phyloP scores from a whole-genome alignment of 208 protist species.

The Trypanosoma cruzi region DNA sequence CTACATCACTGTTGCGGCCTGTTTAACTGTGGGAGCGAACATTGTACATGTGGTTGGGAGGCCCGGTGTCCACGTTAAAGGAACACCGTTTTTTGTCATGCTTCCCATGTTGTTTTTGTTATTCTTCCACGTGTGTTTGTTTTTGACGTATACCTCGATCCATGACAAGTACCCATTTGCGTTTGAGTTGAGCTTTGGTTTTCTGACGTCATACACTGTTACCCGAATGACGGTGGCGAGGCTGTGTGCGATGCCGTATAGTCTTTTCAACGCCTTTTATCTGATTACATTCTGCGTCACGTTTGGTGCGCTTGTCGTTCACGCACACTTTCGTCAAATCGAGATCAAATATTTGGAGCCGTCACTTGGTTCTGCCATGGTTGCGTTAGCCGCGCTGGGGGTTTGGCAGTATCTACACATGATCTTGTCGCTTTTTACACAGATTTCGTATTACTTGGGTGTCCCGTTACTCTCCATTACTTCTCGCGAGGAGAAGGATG shows the following conservation, averaged over 20 bases:
- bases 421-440: slow-evolving; percentile 52
- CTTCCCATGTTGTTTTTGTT: slow-evolving; percentile 47
- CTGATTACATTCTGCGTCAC: slow-evolving; percentile 40
- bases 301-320: slow-evolving; percentile 27
- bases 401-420: slow-evolving; percentile 69
- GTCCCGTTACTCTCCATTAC: slow-evolving; percentile 35
- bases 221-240: slow-evolving; percentile 82
- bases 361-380: slow-evolving; percentile 45
- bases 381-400: slow-evolving; percentile 43
- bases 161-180: slow-evolving; percentile 57
- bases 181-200: slow-evolving; percentile 79
- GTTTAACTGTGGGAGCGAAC: slow-evolving; percentile 60
- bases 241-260: slow-evolving; percentile 75
- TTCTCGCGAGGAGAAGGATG: neutral
- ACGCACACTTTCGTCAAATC: slow-evolving; percentile 33
- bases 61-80: slow-evolving; percentile 28
- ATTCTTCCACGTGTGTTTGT: slow-evolving; percentile 55
- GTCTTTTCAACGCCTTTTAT: slow-evolving; percentile 46
- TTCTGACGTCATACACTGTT: slow-evolving; percentile 72
- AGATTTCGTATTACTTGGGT: slow-evolving; percentile 32
- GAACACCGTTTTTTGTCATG: slow-evolving; percentile 37
- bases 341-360: slow-evolving; percentile 35
- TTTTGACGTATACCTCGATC: slow-evolving; percentile 39
- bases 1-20: slow-evolving; percentile 34
- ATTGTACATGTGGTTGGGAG: slow-evolving; percentile 43